Conservation (phyloP, 345 rosid species). For the Clausena lansium region DNA sequence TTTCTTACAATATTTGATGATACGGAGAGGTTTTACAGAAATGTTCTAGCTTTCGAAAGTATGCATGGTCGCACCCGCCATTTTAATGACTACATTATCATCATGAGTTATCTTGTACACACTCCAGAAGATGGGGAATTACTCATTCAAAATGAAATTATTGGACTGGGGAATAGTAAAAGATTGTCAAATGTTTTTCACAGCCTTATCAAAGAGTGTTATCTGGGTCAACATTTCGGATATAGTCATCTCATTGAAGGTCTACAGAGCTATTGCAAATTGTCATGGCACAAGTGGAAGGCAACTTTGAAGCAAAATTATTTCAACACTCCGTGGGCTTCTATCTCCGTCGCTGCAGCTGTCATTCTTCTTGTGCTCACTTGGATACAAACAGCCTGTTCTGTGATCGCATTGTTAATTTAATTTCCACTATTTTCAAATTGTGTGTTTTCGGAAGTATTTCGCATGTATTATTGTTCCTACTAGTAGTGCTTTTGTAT, state of each 20-base stretch:
- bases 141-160: constrained; percentile 4
- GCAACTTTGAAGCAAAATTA: constrained; percentile 17
- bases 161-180: neutral
- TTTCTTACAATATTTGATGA: neutral
- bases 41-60: neutral
- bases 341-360: constrained; percentile 23
- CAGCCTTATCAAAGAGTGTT: neutral
- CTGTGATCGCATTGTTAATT: neutral
- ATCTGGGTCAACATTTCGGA: neutral
- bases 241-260: neutral
- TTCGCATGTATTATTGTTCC: too few relatives aligned
- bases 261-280: constrained; percentile 3
- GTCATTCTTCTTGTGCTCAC: constrained; percentile 20
- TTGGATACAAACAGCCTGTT: constrained; percentile 15
- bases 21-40: neutral
- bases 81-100: neutral
- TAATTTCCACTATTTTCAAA: too few relatives aligned
- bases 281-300: constrained; percentile 13
- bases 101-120: constrained; percentile 1
- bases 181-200: constrained; percentile 13
- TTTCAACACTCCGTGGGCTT: constrained; percentile 27
- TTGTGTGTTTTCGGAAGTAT: too few relatives aligned
- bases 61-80: neutral
- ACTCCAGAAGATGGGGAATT: constrained; percentile 16
- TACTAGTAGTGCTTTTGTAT: too few relatives aligned